Conservation (phyloP, 805 yeast species). For the Nakazawaea sp. region DNA sequence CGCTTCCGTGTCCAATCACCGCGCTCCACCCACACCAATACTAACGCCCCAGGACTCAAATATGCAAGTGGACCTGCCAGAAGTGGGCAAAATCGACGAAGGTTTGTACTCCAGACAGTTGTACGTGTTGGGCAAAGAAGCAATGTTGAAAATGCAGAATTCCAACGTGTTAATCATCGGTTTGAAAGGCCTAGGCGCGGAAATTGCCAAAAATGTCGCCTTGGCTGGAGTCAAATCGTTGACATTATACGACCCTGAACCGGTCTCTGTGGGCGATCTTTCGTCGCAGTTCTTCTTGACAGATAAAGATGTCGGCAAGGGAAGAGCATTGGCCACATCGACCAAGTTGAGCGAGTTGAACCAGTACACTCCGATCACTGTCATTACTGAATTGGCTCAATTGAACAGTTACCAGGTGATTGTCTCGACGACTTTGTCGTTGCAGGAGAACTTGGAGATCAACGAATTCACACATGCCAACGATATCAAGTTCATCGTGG, state of each 20-base stretch:
- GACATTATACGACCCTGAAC: constrained; percentile 74
- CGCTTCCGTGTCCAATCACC: too few relatives aligned
- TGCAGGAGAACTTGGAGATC: constrained; percentile 70
- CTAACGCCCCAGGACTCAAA: constrained; percentile 21
- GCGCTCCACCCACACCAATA: too few relatives aligned
- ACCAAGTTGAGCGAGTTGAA: constrained; percentile 75
- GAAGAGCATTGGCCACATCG: constrained; percentile 69
- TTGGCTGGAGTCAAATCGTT: constrained; percentile 95
- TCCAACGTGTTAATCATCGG: constrained; percentile 92
- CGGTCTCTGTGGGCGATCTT: constrained; percentile 62
- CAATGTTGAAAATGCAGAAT: constrained; percentile 93
- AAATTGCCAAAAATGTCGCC: constrained; percentile 94
- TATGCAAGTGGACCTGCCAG: constrained; percentile 36
- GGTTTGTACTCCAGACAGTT: constrained; percentile 93
- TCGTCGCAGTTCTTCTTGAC: constrained; percentile 84
- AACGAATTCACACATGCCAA: constrained; percentile 69
- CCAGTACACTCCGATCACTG: constrained; percentile 80
- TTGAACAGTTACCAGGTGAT: constrained; percentile 64
- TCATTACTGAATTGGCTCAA: constrained; percentile 46
- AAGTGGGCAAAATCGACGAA: constrained; percentile 68
- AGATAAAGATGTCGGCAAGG: constrained; percentile 66
- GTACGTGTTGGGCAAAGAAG: constrained; percentile 94
- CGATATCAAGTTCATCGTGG: constrained; percentile 71
- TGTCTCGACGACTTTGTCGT: constrained; percentile 71
- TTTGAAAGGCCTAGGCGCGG: constrained; percentile 87